Conservation (phyloP, 2,329 filamentous ascomycete genomes). For the Stromatinia cepivora region DNA sequence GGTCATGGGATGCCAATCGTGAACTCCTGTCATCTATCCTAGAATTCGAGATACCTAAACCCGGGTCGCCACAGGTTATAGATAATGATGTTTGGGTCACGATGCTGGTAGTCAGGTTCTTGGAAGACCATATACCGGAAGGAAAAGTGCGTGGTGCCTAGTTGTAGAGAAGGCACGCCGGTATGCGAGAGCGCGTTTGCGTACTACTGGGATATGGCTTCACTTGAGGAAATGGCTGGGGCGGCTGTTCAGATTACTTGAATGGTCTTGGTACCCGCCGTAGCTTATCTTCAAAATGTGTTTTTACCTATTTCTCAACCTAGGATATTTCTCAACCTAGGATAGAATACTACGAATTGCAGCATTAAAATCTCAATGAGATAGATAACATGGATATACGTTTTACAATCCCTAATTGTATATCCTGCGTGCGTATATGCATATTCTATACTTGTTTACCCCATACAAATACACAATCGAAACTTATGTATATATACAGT, state of each 20-base stretch:
- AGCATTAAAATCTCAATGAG: neutral
- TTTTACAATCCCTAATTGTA: too few species aligned
- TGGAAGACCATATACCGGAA: slow-evolving; percentile 5
- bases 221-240: slow-evolving; percentile 9
- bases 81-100: neutral
- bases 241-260: neutral
- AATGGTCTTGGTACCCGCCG: neutral
- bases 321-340: neutral
- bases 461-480: too few species aligned
- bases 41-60: neutral
- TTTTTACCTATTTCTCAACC: neutral
- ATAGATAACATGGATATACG: neutral
- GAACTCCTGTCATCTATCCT: neutral
- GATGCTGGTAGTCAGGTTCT: slow-evolving; percentile 5
- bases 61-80: neutral
- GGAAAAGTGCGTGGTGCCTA: slow-evolving; percentile 1
- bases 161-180: slow-evolving; percentile 4
- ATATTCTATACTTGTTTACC: too few species aligned
- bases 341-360: neutral
- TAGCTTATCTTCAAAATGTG: neutral
- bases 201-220: slow-evolving; percentile 8
- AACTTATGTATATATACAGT: too few species aligned
- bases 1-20: neutral
- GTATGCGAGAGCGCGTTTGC: neutral
- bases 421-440: too few species aligned